phyloP scores from a whole-genome alignment of 208 protist species.

The Crithidia fasciculata region DNA sequence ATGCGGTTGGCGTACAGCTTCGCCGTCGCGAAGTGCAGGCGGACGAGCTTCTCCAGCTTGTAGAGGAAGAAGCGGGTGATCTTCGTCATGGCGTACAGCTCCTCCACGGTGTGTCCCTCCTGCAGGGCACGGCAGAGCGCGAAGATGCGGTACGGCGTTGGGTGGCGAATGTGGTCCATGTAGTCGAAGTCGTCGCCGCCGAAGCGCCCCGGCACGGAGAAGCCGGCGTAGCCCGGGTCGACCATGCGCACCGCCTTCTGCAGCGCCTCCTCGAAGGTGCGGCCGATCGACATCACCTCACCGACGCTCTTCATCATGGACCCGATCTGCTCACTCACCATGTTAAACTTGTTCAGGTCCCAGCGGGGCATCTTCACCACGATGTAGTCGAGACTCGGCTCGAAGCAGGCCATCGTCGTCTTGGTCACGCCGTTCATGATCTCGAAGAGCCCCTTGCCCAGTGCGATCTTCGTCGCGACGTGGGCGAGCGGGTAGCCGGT shows the following conservation, averaged over 20 bases:
- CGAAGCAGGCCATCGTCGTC: slow-evolving; percentile 97
- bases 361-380: slow-evolving; percentile 97
- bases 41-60: slow-evolving; percentile 94
- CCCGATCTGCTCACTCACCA: slow-evolving; percentile 93
- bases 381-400: slow-evolving; percentile 97
- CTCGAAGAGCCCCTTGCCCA: slow-evolving; percentile 94
- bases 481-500: slow-evolving; percentile 99
- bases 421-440: slow-evolving; percentile 94
- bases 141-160: slow-evolving; percentile 88
- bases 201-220: slow-evolving; percentile 78
- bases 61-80: slow-evolving; percentile 98
- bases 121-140: slow-evolving; percentile 81
- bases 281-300: slow-evolving; percentile 98
- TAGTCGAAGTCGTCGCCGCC: slow-evolving; percentile 72
- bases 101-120: slow-evolving; percentile 87
- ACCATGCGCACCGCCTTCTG: slow-evolving; percentile 98
- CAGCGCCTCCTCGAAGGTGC: slow-evolving; percentile 98
- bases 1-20: slow-evolving; percentile 43
- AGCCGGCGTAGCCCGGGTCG: slow-evolving; percentile 86
- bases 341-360: slow-evolving; percentile 97
- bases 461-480: slow-evolving; percentile 97
- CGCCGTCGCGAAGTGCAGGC: slow-evolving; percentile 45
- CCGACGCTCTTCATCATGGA: slow-evolving; percentile 98
- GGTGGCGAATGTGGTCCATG: slow-evolving; percentile 73
- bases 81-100: slow-evolving; percentile 92